Conservation (phyloP, 495 filamentous ascomycete species). For the Delitschia confertaspora region DNA sequence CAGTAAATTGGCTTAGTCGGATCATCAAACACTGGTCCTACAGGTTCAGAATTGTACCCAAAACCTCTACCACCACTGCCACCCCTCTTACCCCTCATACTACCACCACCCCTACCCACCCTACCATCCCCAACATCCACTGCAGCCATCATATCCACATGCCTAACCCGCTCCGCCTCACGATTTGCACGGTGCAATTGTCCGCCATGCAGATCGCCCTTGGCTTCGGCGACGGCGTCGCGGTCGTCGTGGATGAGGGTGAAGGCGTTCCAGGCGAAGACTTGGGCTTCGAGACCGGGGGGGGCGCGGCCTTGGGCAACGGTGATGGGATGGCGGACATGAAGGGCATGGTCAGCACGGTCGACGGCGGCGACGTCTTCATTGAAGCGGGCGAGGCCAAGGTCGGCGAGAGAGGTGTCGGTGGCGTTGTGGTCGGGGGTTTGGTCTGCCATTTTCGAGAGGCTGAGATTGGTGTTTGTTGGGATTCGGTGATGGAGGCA, state of each 20-base stretch:
- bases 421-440: neutral
- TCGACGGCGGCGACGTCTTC: conserved; percentile 23
- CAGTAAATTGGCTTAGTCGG: too few species aligned
- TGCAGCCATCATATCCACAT: too few species aligned
- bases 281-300: conserved; percentile 6
- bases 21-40: too few species aligned
- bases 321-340: neutral
- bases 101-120: too few species aligned
- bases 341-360: conserved; percentile 12
- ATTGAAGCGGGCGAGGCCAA: conserved; percentile 21
- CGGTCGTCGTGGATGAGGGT: conserved; percentile 2
- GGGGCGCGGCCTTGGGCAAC: conserved; percentile 9
- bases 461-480: too few species aligned
- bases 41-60: too few species aligned
- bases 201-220: conserved; percentile 16
- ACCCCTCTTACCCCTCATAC: too few species aligned
- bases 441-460: too few species aligned
- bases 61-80: too few species aligned
- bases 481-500: too few species aligned
- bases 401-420: conserved; percentile 14
- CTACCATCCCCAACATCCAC: too few species aligned
- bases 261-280: conserved; percentile 14
- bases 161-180: neutral
- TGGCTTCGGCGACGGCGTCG: conserved; percentile 7
- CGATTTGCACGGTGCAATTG: conserved; percentile 19